A percentile compares a stretch with the other conserved stretches of the same genome.
Conservation (phyloP, 2,329 filamentous ascomycete genomes). For the Xylaria sp. region DNA sequence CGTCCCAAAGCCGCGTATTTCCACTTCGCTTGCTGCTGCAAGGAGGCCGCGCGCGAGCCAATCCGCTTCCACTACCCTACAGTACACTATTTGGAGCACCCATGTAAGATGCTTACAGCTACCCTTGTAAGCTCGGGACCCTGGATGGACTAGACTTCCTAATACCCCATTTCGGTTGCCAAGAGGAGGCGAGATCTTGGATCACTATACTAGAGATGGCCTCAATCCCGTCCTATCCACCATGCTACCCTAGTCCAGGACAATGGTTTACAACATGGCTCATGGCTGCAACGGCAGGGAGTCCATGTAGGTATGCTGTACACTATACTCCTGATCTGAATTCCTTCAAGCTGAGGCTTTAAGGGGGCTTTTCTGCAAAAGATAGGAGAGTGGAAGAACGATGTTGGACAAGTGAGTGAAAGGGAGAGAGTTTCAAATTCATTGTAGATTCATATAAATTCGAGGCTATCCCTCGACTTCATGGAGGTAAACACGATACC, state of each 20-base stretch:
- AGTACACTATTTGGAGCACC: conserved; percentile 7
- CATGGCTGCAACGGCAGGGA: conserved; percentile 23
- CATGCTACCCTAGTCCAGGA: conserved; percentile 9
- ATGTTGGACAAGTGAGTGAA: neutral
- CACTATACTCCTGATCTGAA: neutral
- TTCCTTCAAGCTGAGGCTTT: conserved; percentile 1
- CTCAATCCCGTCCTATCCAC: conserved; percentile 29
- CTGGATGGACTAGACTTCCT: conserved; percentile 17
- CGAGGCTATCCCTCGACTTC: conserved; percentile 19
- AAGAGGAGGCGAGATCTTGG: conserved; percentile 34
- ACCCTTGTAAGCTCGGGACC: conserved; percentile 18
- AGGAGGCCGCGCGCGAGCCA: neutral
- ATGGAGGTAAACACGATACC: conserved; percentile 25
- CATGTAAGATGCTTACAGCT: conserved; percentile 10
- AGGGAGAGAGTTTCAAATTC: neutral
- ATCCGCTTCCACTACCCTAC: neutral
- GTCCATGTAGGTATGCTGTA: conserved; percentile 19
- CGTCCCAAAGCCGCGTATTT: neutral
- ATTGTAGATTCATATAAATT: conserved; percentile 33
- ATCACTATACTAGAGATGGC: conserved; percentile 18
- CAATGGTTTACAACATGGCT: conserved; percentile 1
- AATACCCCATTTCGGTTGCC: conserved; percentile 27
- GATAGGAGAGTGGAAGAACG: neutral
- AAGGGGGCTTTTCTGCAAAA: neutral
- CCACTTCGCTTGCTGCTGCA: neutral